phyloP scores from a whole-genome alignment of 176 grass and related monocot species.

The Juncus effusus region DNA sequence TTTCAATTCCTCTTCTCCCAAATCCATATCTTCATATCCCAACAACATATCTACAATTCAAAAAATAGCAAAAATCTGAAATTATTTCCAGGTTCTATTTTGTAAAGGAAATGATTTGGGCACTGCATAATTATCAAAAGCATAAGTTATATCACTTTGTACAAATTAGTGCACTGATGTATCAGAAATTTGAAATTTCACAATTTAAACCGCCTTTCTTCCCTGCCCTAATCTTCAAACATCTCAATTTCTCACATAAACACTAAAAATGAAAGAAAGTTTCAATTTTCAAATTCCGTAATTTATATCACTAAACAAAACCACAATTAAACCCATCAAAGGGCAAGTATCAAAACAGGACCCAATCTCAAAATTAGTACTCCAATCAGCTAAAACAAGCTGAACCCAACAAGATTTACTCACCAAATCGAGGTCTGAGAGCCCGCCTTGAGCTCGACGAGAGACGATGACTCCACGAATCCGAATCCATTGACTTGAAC shows the following conservation, averaged over 20 bases:
- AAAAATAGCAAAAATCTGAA: not conserved
- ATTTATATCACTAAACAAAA: not conserved
- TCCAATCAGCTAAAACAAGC: not conserved
- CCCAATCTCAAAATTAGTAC: not conserved
- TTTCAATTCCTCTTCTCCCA: conserved; percentile 21
- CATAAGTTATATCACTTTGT: too few species aligned
- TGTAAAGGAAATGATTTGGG: too few species aligned
- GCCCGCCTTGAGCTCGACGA: conserved; percentile 26
- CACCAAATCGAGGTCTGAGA: conserved; percentile 22
- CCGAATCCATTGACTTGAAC: conserved; percentile 22
- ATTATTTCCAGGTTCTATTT: not conserved
- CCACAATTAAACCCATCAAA: not conserved
- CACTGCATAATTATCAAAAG: too few species aligned
- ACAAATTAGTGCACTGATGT: not conserved
- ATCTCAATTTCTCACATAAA: not conserved
- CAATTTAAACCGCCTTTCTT: not conserved
- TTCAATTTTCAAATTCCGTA: not conserved
- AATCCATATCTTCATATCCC: conserved; percentile 33
- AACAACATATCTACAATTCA: conserved; percentile 29
- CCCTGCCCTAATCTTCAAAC: not conserved
- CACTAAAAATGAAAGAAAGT: too few species aligned
- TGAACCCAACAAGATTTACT: not conserved
- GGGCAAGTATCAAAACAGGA: not conserved
- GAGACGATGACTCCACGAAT: conserved; percentile 34
- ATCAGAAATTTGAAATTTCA: not conserved